Evolutionary conservation across 768 basidiomycete species (phyloP), one percentile per base, ranked within the genome.

Genomic region (Nidularia pulvinata): DNA sequence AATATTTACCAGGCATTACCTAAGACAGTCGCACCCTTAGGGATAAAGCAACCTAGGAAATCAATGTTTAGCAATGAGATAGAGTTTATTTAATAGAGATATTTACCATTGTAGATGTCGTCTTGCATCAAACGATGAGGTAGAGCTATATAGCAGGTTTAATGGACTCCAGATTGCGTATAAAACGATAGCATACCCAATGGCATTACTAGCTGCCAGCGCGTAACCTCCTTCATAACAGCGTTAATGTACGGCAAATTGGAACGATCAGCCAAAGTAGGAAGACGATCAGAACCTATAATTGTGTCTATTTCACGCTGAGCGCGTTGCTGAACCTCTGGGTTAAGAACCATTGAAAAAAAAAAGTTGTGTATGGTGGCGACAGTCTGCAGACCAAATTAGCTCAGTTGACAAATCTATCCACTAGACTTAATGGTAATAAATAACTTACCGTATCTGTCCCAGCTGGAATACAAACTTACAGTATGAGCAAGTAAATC

Each of bases 221-320:
- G 55, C 10, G 63, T 37, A n/a, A 63, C 56, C 37, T 69, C 67
- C 35, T 61, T 60, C 25, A 61, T 53, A 4, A 67, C 43, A 7
- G 63, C 63, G 16, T 60, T 55, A 19, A 69, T 19, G 46, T 66
- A 71, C 4, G 67, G 65, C 4, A 69, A 54, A 4, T 59, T 33
- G 2, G 53, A 35, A 5, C 59, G 49, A 43, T 71, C 69, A 2
- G 53, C 53, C 22, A 68, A 56, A 9, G 47, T 43, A 4, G 69
- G 69, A 1, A 71, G 60, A 9, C 66, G 47, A 13, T 60, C 58
- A 46, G 10, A 10, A 9, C 46, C 46, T 46, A 46, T 19, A n/a
- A 46, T 19, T 9, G 46, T 46, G 22, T 46, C 46, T 9, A 46
- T 30, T 19, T 46, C 46, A n/a, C 10, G 10, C 22, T 46, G 46